Base-by-base conservation (phyloP, 1,284 basidiomycete genomes). In the Cryptococcus sp. region DNA sequence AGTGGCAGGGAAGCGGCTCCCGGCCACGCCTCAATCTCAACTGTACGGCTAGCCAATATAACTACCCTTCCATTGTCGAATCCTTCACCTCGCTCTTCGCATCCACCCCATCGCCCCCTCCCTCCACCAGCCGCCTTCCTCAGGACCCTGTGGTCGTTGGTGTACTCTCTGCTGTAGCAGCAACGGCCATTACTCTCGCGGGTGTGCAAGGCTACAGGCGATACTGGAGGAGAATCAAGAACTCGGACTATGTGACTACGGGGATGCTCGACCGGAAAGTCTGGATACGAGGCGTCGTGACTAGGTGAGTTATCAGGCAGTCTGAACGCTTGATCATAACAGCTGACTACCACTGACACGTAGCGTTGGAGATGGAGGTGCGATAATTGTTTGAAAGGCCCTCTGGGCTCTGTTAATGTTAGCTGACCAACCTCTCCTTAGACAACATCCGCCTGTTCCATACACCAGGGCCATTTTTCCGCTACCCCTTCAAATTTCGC, bases 281-380 rank as follows among this genome's bases (percentile, higher is more conserved):
- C 48, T 87, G 85, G 85, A 78, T 90, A 40, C 85, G 82, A 63
- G 89, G 89, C 6, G 77, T 83, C 8, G 88, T 91, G 18, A 88
- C 87, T 4, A 84, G 81, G 87, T 88, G 67, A 66, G 81, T 67
- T 24, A 36, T 36, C 1, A 36, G n/a, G 2, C 11, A 20, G 15
- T 37, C 21, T 23, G 21, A 21, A 46, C 3, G 47, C 18, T 16
- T n/a, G n/a, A n/a, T n/a, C n/a, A 21, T 11, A n/a, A 16, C 42
- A 44, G 38, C 40, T 39, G 13, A 11, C 51, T 44, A 15, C 35
- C 52, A 56, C 4, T 4, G 43, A 57, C 52, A 9, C 33, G 47
- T 66, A 90, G 89, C 66, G 89, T 92, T 48, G 88, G 88, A 3
- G 89, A 92, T 71, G 86, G 75, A 57, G 66, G 75, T 78, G 23